Evolutionary conservation across 192 early-diverging fungal genomes (phyloP).

Genomic region (Gamsiella multidivaricata): DNA sequence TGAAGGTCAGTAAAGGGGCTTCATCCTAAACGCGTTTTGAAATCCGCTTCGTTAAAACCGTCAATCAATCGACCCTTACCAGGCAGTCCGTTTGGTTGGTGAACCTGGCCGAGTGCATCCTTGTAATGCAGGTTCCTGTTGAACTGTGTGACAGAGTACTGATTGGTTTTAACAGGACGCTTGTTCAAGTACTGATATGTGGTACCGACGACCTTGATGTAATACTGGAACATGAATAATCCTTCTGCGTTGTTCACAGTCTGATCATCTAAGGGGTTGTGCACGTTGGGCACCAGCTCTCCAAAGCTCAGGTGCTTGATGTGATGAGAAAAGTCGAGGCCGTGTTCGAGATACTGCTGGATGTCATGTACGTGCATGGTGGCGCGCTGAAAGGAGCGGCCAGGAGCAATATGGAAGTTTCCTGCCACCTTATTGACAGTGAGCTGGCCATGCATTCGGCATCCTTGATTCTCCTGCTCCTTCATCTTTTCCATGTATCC

Average conservation of each 20-base stretch:
- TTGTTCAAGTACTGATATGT: constrained; percentile 78
- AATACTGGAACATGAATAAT: constrained; percentile 87
- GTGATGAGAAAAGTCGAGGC: constrained; percentile 84
- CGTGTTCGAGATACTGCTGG: constrained; percentile 65
- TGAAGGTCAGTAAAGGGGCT: too few species aligned
- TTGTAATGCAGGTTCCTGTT: constrained; percentile 65
- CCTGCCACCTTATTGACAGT: constrained; percentile 93
- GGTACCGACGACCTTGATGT: constrained; percentile 93
- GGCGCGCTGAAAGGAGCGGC: constrained; percentile 77
- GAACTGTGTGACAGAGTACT: constrained; percentile 94
- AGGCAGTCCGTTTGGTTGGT: constrained; percentile 36
- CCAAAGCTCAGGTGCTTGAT: constrained; percentile 91
- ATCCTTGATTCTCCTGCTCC: constrained; percentile 89
- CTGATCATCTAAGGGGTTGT: constrained; percentile 72
- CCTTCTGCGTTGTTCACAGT: constrained; percentile 16
- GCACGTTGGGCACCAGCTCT: constrained; percentile 55
- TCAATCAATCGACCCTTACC: constrained; percentile 27
- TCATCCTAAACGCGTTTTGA: too few species aligned
- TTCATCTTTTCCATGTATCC: constrained; percentile 80
- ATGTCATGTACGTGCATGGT: constrained; percentile 86
- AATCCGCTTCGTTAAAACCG: background rate
- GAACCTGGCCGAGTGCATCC: constrained; percentile 20
- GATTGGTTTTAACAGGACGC: constrained; percentile 83
- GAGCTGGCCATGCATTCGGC: constrained; percentile 82
- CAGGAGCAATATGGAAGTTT: constrained; percentile 94